These are phyloP conservation scores for Clavispora asparagi DNA, from an alignment of 805 yeast species.

Conservation along the genomic window DNA sequence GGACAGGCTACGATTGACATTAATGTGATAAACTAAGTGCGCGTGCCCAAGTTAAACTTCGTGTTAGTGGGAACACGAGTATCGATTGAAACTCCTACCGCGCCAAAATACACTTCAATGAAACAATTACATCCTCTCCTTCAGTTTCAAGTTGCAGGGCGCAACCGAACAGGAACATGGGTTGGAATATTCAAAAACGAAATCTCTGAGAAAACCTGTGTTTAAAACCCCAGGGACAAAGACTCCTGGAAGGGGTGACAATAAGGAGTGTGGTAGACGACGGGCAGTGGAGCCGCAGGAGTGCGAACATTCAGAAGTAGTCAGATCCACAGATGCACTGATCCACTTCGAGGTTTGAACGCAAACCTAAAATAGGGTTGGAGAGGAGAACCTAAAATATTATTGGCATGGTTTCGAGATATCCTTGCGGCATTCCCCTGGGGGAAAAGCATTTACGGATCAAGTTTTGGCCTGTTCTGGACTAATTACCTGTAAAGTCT, in stretches of 20 bases:
- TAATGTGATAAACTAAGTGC: too few relatives aligned
- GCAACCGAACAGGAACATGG: too few relatives aligned
- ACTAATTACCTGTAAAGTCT: neutral
- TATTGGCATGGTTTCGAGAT: neutral
- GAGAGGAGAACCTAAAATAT: too few relatives aligned
- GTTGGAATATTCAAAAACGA: neutral
- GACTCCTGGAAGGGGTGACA: neutral
- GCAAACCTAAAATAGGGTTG: neutral
- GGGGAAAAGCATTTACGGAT: neutral
- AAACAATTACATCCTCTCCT: too few relatives aligned
- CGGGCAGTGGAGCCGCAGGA: neutral
- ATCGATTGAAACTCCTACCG: too few relatives aligned
- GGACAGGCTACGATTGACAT: too few relatives aligned
- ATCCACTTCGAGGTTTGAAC: too few relatives aligned
- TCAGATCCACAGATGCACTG: too few relatives aligned
- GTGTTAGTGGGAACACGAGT: too few relatives aligned
- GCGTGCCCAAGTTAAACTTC: too few relatives aligned
- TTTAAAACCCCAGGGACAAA: neutral
- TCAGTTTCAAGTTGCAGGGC: too few relatives aligned
- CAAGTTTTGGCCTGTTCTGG: neutral
- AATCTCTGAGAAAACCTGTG: neutral
- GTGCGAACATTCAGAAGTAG: neutral
- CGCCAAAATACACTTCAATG: too few relatives aligned
- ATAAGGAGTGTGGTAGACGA: neutral
- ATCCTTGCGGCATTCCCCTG: neutral